Base-by-base conservation (phyloP, 805 yeast genomes). In the Lipomyces oligophaga region DNA sequence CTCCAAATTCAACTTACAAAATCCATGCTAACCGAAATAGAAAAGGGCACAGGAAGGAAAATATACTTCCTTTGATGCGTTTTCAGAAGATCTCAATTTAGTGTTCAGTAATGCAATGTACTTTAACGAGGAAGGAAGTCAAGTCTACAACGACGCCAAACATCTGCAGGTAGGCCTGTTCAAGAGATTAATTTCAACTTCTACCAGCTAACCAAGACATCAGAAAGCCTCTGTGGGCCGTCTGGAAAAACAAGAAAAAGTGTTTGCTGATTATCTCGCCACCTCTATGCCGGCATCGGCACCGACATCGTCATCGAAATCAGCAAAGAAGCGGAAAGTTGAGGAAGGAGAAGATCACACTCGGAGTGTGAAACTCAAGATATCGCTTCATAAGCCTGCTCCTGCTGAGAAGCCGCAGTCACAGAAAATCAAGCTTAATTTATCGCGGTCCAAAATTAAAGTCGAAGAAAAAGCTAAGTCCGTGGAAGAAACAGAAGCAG, bases 81-180 rank as follows among this genome's bases (percentile, higher is more conserved):
- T 87, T 59, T 67, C 75, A 45, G 73, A 71, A 18, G 83, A 81
- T 41, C 70, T 83, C 5, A 67, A 70, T 24, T 67, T 81, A 42
- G 80, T 90, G 11, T 88, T 89, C 67, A 61, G 71, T 36, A 93
- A 93, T 65, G 95, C 97, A 1, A 79, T 79, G 60, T 63, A 74
- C 1, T 90, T 80, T 66, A 90, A 89, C 64, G 83, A 80, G 49
- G 83, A 83, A 42, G 78, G 76, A 1, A 78, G 93, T 43, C 72
- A 78, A 43, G 80, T 89, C 33, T 79, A 80, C 60, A 77, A 77
- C 49, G 94, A 87, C 66, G 82, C 97, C 0, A 66, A 63, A 31
- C 74, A 75, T 35, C 71, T 93, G 42, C 72, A 77, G 50, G 72
- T 71, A 25, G 72, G 72, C 49, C 79, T 19, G 13, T 33, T 7